Conservation (phyloP, 495 filamentous ascomycete genomes). For the Usnea hakonensis region DNA sequence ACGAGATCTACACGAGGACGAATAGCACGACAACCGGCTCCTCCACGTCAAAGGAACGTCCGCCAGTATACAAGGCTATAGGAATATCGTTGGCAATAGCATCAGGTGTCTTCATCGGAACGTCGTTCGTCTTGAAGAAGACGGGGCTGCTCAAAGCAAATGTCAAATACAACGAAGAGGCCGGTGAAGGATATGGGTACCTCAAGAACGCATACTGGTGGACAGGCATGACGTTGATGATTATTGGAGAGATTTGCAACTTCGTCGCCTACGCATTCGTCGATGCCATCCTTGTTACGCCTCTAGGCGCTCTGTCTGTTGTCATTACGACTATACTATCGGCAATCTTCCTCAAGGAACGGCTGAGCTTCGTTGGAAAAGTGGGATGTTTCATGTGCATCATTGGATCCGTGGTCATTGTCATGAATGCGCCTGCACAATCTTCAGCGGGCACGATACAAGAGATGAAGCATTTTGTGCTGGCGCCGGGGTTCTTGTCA, state of each 20-base stretch:
- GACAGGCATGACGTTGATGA: constrained; percentile 95
- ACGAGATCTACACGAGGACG: constrained; percentile 42
- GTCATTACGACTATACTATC: constrained; percentile 90
- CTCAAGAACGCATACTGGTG: constrained; percentile 96
- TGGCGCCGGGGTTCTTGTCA: constrained; percentile 75
- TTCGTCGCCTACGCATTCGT: constrained; percentile 97
- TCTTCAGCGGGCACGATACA: constrained; percentile 83
- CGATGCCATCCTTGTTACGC: constrained; percentile 93
- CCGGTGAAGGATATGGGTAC: constrained; percentile 95
- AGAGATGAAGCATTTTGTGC: constrained; percentile 83
- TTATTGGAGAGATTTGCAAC: constrained; percentile 93
- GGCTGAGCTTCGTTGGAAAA: constrained; percentile 91
- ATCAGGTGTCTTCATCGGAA: constrained; percentile 89
- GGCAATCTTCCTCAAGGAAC: constrained; percentile 93
- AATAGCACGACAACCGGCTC: constrained; percentile 21
- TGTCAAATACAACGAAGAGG: constrained; percentile 91
- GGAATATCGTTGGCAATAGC: constrained; percentile 80
- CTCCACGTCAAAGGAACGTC: constrained; percentile 30
- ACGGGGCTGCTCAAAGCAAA: constrained; percentile 84
- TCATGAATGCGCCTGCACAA: constrained; percentile 82
- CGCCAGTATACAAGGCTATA: constrained; percentile 71
- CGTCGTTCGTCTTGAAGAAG: constrained; percentile 95
- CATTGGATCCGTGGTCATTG: constrained; percentile 85
- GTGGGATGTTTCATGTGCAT: constrained; percentile 95
- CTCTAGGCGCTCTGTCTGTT: constrained; percentile 88